A percentile compares a stretch with the other conserved stretches of the same genome.
Evolutionary conservation across 2,329 filamentous ascomycete genomes (phyloP).

Genomic region (Arthrobotrys musiformis): DNA sequence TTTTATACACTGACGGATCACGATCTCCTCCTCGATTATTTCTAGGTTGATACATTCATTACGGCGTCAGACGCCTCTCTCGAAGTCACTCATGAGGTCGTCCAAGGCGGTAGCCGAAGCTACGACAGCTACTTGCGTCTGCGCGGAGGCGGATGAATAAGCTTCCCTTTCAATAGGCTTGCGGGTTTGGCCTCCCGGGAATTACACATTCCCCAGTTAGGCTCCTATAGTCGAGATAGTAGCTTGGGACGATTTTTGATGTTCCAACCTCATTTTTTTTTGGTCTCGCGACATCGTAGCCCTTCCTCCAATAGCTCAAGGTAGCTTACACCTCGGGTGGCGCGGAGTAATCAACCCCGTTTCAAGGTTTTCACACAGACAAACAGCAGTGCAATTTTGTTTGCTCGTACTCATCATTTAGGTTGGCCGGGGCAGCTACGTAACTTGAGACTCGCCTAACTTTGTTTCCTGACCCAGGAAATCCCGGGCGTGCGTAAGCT

Average conservation of each 20-base stretch:
- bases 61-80: constrained; percentile 33
- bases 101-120: constrained; percentile 36
- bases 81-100: constrained; percentile 27
- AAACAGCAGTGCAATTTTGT: neutral
- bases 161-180: neutral
- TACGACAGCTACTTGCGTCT: constrained; percentile 49
- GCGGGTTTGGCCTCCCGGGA: constrained; percentile 14
- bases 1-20: constrained; percentile 19
- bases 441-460: constrained; percentile 32
- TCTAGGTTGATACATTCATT: constrained; percentile 50
- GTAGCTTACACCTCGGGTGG: neutral
- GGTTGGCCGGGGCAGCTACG: constrained; percentile 24
- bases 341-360: constrained; percentile 1
- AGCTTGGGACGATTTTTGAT: neutral
- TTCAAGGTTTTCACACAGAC: neutral
- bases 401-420: too few species aligned
- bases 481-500: constrained; percentile 37
- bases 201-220: constrained; percentile 40
- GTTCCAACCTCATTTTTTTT: neutral
- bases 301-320: constrained; percentile 32
- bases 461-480: constrained; percentile 7
- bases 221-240: constrained; percentile 13
- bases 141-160: constrained; percentile 23
- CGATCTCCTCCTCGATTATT: neutral
- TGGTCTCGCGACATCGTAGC: constrained; percentile 12